Base-by-base conservation (phyloP, 768 basidiomycete species). In the Hygrophorus pudorinus region DNA sequence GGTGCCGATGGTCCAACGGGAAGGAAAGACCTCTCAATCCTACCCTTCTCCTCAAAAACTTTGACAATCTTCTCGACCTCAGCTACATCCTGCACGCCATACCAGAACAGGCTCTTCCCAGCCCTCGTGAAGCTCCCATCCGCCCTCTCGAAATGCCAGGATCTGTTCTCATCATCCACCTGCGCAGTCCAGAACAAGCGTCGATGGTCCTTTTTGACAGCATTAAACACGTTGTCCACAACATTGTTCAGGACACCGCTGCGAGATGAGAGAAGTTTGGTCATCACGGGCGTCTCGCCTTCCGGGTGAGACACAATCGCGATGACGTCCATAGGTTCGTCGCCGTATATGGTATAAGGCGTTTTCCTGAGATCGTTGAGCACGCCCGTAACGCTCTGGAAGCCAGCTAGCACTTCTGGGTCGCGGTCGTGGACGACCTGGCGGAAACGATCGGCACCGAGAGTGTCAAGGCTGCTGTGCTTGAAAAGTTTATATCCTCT, bases 91-190 rank as follows among this genome's bases (percentile, higher is more conserved):
- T 84, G 81, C 20, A 98, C 73, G 35, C 96, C 96, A 59, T 94
- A 98, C 94, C 96, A 99, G 76, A 96, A 98, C 57, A 99, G 65
- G 56, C 82, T 92, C 64, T 81, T 81, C 14, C 94, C 93, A 13
- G 88, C 88, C 31, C 96, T 75, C 13, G 92, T 94, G 70, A 99
- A 99, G 63, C 87, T 90, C 1, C 96, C 96, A 53, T 98, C 93
- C 0, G 96, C 91, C 44, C 92, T 81, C 69, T 99, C 94, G 56
- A 97, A 99, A 67, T 99, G 94, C 96, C 96, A 99, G 3, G 84
- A 77, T 32, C 93, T 80, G 65, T 96, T 93, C 66, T 98, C 94
- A 60, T 98, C 94, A 51, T 97, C 92, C 3, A 82, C 82, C 53
- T 84, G 85, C 0, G 90, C 84, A n/a, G 93, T 97, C 96, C 96